phyloP scores from a whole-genome alignment of 257 asterid species.

The Plectranthus barbatus region DNA sequence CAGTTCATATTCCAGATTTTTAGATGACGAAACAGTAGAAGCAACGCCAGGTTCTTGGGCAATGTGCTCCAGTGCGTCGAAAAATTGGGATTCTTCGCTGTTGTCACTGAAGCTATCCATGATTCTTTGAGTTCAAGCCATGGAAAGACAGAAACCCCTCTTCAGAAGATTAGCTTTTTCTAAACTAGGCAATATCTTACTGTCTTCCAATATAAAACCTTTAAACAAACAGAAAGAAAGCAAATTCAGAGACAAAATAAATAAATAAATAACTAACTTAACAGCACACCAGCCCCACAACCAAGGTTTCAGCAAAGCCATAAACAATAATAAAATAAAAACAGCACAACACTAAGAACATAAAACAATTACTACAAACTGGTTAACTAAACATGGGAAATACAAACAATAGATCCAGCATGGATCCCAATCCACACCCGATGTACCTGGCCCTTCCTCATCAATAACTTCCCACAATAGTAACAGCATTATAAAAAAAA shows the following conservation, averaged over 20 bases:
- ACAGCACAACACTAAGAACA: constrained; percentile 30
- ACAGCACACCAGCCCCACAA: constrained; percentile 37
- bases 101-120: constrained; percentile 58
- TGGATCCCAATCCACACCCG: constrained; percentile 83
- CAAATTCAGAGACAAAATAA: neutral
- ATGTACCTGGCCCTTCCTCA: constrained; percentile 63
- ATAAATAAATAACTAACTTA: constrained; percentile 21
- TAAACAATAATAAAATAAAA: constrained; percentile 27
- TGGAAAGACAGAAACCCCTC: constrained; percentile 35
- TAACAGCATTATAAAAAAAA: neutral
- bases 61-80: constrained; percentile 63
- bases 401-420: constrained; percentile 59
- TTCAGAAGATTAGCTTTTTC: constrained; percentile 31
- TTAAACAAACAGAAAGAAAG: constrained; percentile 24
- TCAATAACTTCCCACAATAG: constrained; percentile 19
- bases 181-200: constrained; percentile 44
- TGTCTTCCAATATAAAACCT: constrained; percentile 43
- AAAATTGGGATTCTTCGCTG: constrained; percentile 45
- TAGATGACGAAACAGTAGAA: constrained; percentile 15
- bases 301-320: constrained; percentile 44
- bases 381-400: constrained; percentile 13
- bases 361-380: constrained; percentile 26
- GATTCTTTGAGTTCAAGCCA: constrained; percentile 58
- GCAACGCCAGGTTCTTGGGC: constrained; percentile 27
- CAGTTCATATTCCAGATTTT: constrained; percentile 38